These are phyloP conservation scores for Mortierella sp. DNA, from an alignment of 371 early-diverging fungal species.

Conservation along the genomic window DNA sequence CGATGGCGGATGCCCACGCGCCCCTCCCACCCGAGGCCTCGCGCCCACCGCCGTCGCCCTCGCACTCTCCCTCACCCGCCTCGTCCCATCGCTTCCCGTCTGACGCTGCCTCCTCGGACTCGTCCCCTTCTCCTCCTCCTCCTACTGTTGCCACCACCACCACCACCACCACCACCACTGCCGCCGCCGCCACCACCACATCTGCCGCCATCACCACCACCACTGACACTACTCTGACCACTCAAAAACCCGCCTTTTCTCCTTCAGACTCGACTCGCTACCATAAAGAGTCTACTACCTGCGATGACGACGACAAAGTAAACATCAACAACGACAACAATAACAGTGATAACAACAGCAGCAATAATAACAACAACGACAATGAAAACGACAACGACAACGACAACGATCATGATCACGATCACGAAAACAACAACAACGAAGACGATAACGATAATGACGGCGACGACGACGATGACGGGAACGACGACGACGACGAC, in stretches of 20 bases:
- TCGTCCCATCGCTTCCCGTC: no score
- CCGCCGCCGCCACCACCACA: no score
- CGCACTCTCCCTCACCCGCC: constrained; percentile 2
- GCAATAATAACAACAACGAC: background rate
- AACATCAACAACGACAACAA: background rate
- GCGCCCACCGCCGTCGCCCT: background rate
- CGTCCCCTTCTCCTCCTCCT: constrained; percentile 9
- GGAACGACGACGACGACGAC: constrained; percentile 18
- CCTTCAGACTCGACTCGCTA: no score
- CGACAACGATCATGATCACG: constrained; percentile 12
- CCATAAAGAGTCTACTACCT: background rate
- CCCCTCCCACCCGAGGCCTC: constrained; percentile 4
- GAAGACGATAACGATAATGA: constrained; percentile 1
- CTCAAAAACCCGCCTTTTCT: no score
- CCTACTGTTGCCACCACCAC: background rate
- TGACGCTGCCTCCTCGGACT: constrained; percentile 1
- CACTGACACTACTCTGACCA: background rate
- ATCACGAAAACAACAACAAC: background rate
- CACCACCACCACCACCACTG: background rate
- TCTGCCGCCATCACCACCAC: background rate
- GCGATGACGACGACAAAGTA: background rate
- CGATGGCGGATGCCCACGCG: constrained; percentile 1
- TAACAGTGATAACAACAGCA: background rate
- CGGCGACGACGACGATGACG: background rate
- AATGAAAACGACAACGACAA: constrained; percentile 1